Base-by-base conservation (phyloP, 176 grass and related monocot genomes). In the Rhynchospora breviuscula region DNA sequence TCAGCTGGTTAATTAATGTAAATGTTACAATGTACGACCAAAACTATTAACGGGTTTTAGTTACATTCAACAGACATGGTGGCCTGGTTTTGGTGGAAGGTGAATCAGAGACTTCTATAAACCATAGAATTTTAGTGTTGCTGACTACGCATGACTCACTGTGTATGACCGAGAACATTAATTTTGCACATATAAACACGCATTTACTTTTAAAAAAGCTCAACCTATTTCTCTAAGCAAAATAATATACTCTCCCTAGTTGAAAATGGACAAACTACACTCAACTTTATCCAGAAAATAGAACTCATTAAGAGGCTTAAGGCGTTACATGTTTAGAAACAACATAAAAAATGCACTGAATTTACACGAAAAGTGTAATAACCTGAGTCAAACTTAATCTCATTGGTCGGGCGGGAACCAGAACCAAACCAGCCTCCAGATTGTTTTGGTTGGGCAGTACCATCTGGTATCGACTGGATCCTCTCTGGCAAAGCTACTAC, bases 401-500 rank as follows among this genome's bases (percentile, higher is more conserved):
- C 97, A 80, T 83, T 83, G 71, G 87, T 91, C 6, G 85, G 71
- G 31, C 87, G 90, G 82, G 93, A 93, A 83, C 87, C 93, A 79
- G 97, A 99, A 80, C 90, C 86, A 67, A 87, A 85, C 93, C 91
- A 93, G 47, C 70, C 63, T 83, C 97, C 91, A 51, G 86, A 93
- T 79, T 92, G 89, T 89, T 96, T 99, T 73, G 90, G 84, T 23
- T 83, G 91, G 9, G 57, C 83, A 29, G 89, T 83, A 69, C 97
- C 97, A 90, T 99, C 97, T 64, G 93, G 97, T 86, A 96, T 99
- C 23, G 91, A 86, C 78, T 93, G 89, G 80, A 99, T 99, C 86
- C 97, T 93, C 35, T 93, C 86, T 87, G 93, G 97, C 84, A 99
- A 75, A 31, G 91, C 97, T 0, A 85, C 65, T 63, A 96, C 93